Conservation (phyloP, 1,284 basidiomycete species). For the Boletus mariae region DNA sequence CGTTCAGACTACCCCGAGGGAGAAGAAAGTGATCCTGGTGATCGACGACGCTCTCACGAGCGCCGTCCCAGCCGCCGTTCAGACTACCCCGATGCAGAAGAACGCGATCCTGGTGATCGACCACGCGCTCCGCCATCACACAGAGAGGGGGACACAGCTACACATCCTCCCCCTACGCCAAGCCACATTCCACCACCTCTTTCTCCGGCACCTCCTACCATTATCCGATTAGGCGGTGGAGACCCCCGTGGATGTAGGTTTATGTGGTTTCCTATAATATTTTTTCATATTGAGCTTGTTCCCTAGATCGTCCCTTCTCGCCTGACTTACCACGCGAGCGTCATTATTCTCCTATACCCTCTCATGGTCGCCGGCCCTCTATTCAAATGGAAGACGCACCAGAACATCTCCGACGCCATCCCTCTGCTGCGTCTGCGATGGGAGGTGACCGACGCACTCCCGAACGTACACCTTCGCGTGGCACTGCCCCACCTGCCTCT, state of each 20-base stretch:
- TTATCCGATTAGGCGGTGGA: slow-evolving; percentile 28
- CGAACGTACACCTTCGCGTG: slow-evolving; percentile 14
- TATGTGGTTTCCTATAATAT: background rate
- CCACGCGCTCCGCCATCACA: slow-evolving; percentile 8
- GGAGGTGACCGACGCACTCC: slow-evolving; percentile 2
- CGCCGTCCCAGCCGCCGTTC: slow-evolving; percentile 9
- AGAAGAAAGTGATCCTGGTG: slow-evolving; percentile 17
- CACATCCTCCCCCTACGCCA: slow-evolving; percentile 2
- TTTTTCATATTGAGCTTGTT: slow-evolving; percentile 8
- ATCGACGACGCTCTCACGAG: slow-evolving; percentile 5
- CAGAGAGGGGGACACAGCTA: slow-evolving; percentile 11
- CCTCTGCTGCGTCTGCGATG: slow-evolving; percentile 12
- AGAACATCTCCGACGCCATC: slow-evolving; percentile 11
- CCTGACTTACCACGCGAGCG: slow-evolving; percentile 8
- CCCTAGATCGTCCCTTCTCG: slow-evolving; percentile 18
- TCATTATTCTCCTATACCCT: slow-evolving; percentile 11
- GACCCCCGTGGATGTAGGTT: slow-evolving; percentile 20
- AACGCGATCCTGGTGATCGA: slow-evolving; percentile 17
- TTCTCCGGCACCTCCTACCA: slow-evolving; percentile 29
- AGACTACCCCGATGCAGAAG: slow-evolving; percentile 15
- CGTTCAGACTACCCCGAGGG: slow-evolving; percentile 18
- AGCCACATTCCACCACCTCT: slow-evolving; percentile 10
- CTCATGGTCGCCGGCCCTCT: slow-evolving; percentile 5
- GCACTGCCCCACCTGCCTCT: slow-evolving; percentile 11
- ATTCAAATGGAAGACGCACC: slow-evolving; percentile 6